Evolutionary conservation across 2,329 filamentous ascomycete genomes (phyloP), one percentile per base, ranked within the genome.

Genomic region (Truncatella angustata): DNA sequence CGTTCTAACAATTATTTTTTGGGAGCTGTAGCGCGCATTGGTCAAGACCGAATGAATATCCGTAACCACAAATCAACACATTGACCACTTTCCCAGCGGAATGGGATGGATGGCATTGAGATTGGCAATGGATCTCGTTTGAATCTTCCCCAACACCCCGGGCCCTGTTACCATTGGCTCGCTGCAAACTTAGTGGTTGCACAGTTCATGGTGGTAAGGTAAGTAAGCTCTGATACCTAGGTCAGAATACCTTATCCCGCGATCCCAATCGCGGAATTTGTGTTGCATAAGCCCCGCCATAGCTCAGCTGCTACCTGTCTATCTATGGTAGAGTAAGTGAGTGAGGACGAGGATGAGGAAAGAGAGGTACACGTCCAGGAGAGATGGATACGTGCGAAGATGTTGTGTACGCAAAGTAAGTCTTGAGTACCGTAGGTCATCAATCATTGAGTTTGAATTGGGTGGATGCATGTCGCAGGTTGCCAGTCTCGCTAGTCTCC

Each of bases 71-170:
- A 34, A 16, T 30, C 21, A 23, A 32, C 34, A 4, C 43, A 12
- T 42, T 28, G 34, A 42, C 36, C 18, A 36, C 24, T 39, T 23
- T 45, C 49, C 30, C 32, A 49, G 46, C 32, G 46, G 32, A 49
- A 47, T 45, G 42, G 42, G n/a, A 23, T 44, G 24, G 24, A 44
- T n/a, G 20, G 40, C 12, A 28, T 16, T 46, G 14, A 28, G 43
- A 14, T 9, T 30, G 28, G 28, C 20, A 30, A 32, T 32, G 14
- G 24, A 14, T 46, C 23, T 26, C 28, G 20, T 18, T 18, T 37
- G 49, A 54, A 56, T 52, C 55, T 60, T 57, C 61, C 61, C 61
- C 61, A 64, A 64, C 61, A 58, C 55, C 58, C 58, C 58, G 58
- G 60, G 53, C 49, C 46, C 20, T 36, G 46, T 24, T 16, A 28